Base-by-base conservation (phyloP, 495 filamentous ascomycete species). In the Aspergillus egyptiacus region DNA sequence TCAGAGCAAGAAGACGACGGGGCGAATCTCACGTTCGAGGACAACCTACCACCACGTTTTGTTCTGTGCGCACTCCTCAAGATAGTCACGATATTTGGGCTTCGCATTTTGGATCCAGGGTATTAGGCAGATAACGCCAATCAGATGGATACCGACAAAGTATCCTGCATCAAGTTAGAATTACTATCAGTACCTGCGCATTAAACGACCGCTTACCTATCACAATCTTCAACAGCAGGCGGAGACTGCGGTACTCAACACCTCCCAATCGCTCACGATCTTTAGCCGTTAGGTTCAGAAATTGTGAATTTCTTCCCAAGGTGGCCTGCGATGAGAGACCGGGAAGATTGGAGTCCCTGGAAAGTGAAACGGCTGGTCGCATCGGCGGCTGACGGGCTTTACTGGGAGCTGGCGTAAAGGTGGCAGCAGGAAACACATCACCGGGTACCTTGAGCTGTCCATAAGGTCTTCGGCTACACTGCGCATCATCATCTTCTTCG, bases 231-330 rank as follows among this genome's bases (percentile, higher is more conserved):
- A 76, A 63, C 28, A 84, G 53, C 8, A 77, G 59, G 54, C 80
- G 83, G 47, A 84, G 62, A 22, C 74, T 67, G 1, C 81, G 75
- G 48, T 84, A 84, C 60, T 84, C 81, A 46, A 85, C 78, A 7
- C 81, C 81, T 6, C 81, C 81, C 10, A 84, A 58, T 41, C 72
- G 70, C 48, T 83, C 79, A 31, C 78, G 64, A 53, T 84, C 78
- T 48, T 76, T 70, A 19, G 71, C 69, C n/a, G 75, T 77, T 41
- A 84, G 50, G 50, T 87, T 84, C 10, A 87, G 69, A 50, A 95
- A 93, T 3, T 79, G 75, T 9, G 87, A 91, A 60, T 93, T 93
- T 24, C 88, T 73, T 18, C 85, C 87, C 20, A 90, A 57, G 0
- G 87, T 91, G 5, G 86, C 63, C 6, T 59, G 57, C 2, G 59